Conservation (phyloP, 495 filamentous ascomycete species). For the Talaromyces trachyspermus region DNA sequence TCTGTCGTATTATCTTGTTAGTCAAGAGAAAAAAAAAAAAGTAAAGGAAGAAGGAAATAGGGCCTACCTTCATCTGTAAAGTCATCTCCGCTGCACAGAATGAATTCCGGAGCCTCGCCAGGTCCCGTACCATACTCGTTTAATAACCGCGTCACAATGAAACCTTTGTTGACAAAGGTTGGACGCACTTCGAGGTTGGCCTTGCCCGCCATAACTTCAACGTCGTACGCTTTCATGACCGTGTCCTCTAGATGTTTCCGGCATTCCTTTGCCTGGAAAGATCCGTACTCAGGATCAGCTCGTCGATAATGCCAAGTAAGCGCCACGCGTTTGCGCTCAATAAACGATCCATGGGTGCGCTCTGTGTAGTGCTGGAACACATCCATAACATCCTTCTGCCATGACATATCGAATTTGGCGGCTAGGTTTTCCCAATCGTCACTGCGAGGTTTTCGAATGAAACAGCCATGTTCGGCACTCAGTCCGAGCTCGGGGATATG, state of each 20-base stretch:
- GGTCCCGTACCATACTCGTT: slow-evolving; percentile 49
- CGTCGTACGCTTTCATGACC: slow-evolving; percentile 69
- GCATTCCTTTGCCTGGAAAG: slow-evolving; percentile 67
- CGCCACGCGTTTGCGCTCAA: slow-evolving; percentile 85
- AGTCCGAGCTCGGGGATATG: slow-evolving; percentile 79
- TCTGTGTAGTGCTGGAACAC: slow-evolving; percentile 82
- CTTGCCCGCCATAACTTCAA: slow-evolving; percentile 93
- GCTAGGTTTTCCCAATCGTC: slow-evolving; percentile 81
- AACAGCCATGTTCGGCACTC: slow-evolving; percentile 92
- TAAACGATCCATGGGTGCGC: slow-evolving; percentile 78
- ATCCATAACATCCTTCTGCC: slow-evolving; percentile 74
- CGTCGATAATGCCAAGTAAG: slow-evolving; percentile 96
- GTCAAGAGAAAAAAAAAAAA: not conserved
- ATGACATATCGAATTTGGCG: slow-evolving; percentile 75
- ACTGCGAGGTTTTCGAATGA: slow-evolving; percentile 68
- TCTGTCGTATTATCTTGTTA: slow-evolving; percentile 22
- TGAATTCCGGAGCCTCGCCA: slow-evolving; percentile 59
- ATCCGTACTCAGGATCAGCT: slow-evolving; percentile 74
- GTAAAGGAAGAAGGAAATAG: not conserved
- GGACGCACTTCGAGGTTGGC: slow-evolving; percentile 94
- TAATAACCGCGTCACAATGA: slow-evolving; percentile 76
- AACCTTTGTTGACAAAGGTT: slow-evolving; percentile 94
- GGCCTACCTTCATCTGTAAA: slow-evolving; percentile 90
- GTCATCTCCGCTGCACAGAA: slow-evolving; percentile 87
- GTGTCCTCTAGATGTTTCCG: slow-evolving; percentile 66